Conservation (phyloP, 2,329 filamentous ascomycete species). For the Apiospora saccharicola region DNA sequence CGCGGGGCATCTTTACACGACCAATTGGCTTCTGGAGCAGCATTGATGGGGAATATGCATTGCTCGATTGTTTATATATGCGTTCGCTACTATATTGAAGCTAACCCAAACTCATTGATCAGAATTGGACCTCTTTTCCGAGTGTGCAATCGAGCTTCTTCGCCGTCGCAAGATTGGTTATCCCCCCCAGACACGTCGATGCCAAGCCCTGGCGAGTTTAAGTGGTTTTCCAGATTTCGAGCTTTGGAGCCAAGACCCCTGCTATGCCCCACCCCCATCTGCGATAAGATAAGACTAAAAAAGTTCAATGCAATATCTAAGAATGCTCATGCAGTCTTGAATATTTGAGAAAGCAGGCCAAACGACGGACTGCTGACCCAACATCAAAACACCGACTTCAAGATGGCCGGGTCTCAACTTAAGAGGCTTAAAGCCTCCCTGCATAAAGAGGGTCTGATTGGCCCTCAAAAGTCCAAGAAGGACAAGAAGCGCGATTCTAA, state of each 20-base stretch:
- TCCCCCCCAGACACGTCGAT: background rate
- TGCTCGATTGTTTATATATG: background rate
- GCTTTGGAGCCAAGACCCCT: background rate
- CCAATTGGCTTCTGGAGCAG: background rate
- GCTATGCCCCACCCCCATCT: background rate
- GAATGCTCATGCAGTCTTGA: slow-evolving; percentile 11
- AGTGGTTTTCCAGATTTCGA: background rate
- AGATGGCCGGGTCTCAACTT: slow-evolving; percentile 94
- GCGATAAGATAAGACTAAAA: slow-evolving; percentile 18
- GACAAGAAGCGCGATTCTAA: slow-evolving; percentile 80
- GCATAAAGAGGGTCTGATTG: slow-evolving; percentile 86
- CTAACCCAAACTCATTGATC: background rate
- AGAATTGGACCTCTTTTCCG: background rate
- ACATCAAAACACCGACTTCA: background rate
- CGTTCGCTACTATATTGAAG: background rate
- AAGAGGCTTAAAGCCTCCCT: slow-evolving; percentile 95
- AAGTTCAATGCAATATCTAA: slow-evolving; percentile 6
- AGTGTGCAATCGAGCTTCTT: background rate
- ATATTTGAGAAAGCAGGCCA: slow-evolving; percentile 2
- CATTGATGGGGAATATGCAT: background rate
- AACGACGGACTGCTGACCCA: background rate
- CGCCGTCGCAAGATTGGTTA: background rate
- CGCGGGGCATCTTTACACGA: background rate
- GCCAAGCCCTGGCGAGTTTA: background rate
- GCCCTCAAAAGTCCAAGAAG: slow-evolving; percentile 94